Percentiles rank a stretch among this genome's conserved stretches.
Conservation (phyloP, 2,329 filamentous ascomycete genomes). For the Neocatenulostroma microsporum region DNA sequence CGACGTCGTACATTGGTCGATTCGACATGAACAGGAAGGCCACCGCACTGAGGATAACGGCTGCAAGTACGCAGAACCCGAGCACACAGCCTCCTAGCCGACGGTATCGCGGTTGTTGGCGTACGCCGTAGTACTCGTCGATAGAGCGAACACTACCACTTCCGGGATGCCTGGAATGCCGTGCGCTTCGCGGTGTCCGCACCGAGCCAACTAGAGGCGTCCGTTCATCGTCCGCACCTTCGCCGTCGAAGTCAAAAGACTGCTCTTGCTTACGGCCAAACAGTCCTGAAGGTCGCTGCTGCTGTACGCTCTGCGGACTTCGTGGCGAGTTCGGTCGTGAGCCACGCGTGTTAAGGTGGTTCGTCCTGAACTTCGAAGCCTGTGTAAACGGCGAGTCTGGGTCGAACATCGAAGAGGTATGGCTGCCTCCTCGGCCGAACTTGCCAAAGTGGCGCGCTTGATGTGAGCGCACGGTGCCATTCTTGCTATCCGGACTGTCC, state of each 20-base stretch:
- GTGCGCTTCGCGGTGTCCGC: slow-evolving; percentile 49
- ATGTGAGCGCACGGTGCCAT: slow-evolving; percentile 43
- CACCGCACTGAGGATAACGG: slow-evolving; percentile 76
- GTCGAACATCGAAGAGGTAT: slow-evolving; percentile 64
- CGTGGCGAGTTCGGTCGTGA: slow-evolving; percentile 61
- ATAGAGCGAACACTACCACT: slow-evolving; percentile 49
- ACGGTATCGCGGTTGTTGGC: slow-evolving; percentile 31
- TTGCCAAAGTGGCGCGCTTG: slow-evolving; percentile 76
- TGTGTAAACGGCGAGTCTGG: slow-evolving; percentile 72
- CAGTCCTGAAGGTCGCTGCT: slow-evolving; percentile 29
- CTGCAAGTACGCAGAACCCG: slow-evolving; percentile 69
- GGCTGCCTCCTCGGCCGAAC: slow-evolving; percentile 63
- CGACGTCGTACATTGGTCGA: slow-evolving; percentile 72
- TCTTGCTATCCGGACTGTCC: slow-evolving; percentile 36
- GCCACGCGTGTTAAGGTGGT: slow-evolving; percentile 33
- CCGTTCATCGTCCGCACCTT: slow-evolving; percentile 76
- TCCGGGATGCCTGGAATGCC: slow-evolving; percentile 45
- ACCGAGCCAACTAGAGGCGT: slow-evolving; percentile 67
- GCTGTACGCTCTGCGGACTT: slow-evolving; percentile 42
- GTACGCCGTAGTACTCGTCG: slow-evolving; percentile 34
- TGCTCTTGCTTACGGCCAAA: slow-evolving; percentile 48
- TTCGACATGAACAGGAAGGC: slow-evolving; percentile 88
- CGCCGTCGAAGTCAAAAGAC: slow-evolving; percentile 67
- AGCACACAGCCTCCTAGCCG: slow-evolving; percentile 81
- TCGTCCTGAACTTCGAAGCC: slow-evolving; percentile 56